Base-by-base conservation (phyloP, 2,329 filamentous ascomycete genomes). In the Calonectria multiphialidica region DNA sequence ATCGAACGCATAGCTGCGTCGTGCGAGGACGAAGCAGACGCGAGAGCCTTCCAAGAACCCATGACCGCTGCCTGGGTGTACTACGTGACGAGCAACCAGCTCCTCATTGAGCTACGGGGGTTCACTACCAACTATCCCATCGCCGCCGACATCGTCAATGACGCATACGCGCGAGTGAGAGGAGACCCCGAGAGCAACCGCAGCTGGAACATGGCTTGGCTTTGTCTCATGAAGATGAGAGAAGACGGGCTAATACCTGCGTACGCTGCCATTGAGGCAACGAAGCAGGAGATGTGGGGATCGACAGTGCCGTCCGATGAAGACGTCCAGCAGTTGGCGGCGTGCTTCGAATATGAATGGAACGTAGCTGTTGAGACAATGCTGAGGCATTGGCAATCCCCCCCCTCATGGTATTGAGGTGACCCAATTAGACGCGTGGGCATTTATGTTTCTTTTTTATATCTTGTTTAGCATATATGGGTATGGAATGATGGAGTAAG, bases 171-270 rank as follows among this genome's bases (percentile, higher is more conserved):
- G 68, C 86, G 91, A 25, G 93, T 95, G 3, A 86, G 88, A 67
- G 85, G 84, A 33, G 93, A 95, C 74, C 92, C 92, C 0, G 84
- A 88, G 21, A 93, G 91, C 74, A 91, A 91, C 76, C 88, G 91
- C 28, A 94, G 92, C 80, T 95, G 93, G 93, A 95, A 95, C 80
- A 86, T 93, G 76, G 93, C 92, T 49, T 95, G 93, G 93, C 84
- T 95, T 55, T 91, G 93, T 37, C 84, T 95, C 12, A 84, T 84
- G 49, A 94, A 94, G 81, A 91, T 94, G 63, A 86, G 88, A 25
- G 89, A 90, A 68, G 91, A 92, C 73, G 87, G 88, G 68, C 85
- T 95, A 57, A 87, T 95, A 23, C 81, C 88, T 0, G 86, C 87
- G 44, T 93, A 93, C 78, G 92, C 93, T 0, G 85, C 87, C 40